A percentile compares a stretch with the other conserved stretches of the same genome.
phyloP scores from a whole-genome alignment of 2,329 filamentous ascomycete genomes.

The Fusarium dlaminii region DNA sequence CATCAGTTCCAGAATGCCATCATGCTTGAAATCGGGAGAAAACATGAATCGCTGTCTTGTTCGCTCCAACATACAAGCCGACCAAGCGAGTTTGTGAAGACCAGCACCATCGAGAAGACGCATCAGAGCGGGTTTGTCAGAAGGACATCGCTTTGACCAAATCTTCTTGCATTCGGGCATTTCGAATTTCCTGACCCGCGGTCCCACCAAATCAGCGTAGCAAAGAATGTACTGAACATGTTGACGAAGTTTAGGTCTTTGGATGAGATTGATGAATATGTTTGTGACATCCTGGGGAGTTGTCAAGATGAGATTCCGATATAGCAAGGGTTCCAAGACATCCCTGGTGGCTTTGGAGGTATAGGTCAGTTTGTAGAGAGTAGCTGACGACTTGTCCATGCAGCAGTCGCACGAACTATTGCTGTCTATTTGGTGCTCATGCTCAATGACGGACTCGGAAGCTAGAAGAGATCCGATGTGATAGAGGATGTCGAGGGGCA shows the following conservation, averaged over 20 bases:
- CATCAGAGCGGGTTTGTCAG: conserved; percentile 15
- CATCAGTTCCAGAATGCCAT: conserved; percentile 23
- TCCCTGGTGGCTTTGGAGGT: conserved; percentile 15
- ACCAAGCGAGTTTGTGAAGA: conserved; percentile 15
- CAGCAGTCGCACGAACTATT: background rate
- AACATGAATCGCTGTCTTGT: conserved; percentile 22
- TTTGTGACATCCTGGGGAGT: conserved; percentile 6
- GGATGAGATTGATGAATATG: conserved; percentile 21
- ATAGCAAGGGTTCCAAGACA: conserved; percentile 30
- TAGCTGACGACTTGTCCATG: background rate
- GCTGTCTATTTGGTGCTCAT: background rate
- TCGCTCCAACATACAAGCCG: conserved; percentile 13
- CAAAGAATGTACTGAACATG: conserved; percentile 18
- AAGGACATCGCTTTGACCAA: conserved; percentile 6
- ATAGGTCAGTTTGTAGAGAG: conserved; percentile 20
- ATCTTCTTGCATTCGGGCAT: conserved; percentile 2
- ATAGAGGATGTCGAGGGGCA: conserved; percentile 28
- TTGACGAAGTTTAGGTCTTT: conserved; percentile 21
- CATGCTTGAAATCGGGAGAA: conserved; percentile 24
- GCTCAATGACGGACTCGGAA: background rate
- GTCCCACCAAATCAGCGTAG: background rate
- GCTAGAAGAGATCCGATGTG: conserved; percentile 4
- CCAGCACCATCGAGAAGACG: conserved; percentile 1
- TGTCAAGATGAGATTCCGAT: conserved; percentile 19
- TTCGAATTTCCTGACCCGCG: background rate